Percentiles rank a stretch among this genome's conserved stretches.
These are phyloP conservation scores for Sugiyamaella xylanicola DNA, from an alignment of 1,139 yeast species.

Conservation along the genomic window DNA sequence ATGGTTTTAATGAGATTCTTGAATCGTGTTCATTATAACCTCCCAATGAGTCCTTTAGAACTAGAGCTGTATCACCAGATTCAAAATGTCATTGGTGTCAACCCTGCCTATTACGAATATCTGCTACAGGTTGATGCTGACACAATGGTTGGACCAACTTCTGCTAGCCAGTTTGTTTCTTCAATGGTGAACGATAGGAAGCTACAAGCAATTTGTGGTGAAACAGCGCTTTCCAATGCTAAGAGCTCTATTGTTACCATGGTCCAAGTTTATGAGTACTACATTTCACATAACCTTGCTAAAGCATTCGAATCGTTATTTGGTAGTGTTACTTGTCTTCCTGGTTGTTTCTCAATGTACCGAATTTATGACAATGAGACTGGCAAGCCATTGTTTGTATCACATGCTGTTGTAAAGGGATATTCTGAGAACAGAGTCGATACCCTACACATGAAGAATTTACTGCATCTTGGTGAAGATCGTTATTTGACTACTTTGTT, in stretches of 20 bases:
- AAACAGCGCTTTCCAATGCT: slow-evolving; percentile 46
- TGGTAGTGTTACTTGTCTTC: slow-evolving; percentile 49
- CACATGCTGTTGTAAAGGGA: slow-evolving; percentile 44
- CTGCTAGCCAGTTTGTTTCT: slow-evolving; percentile 44
- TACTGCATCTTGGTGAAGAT: slow-evolving; percentile 49
- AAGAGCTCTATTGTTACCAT: slow-evolving; percentile 46
- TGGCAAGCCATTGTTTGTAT: slow-evolving; percentile 46
- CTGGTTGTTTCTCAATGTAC: slow-evolving; percentile 48
- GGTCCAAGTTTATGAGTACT: slow-evolving; percentile 50
- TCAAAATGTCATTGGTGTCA: slow-evolving; percentile 48
- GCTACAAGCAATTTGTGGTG: slow-evolving; percentile 49
- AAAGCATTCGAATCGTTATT: slow-evolving; percentile 48
- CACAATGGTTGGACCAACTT: slow-evolving; percentile 45
- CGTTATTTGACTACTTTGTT: slow-evolving; percentile 47
- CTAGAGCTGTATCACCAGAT: slow-evolving; percentile 48
- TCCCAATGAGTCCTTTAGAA: slow-evolving; percentile 48
- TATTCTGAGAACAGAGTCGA: slow-evolving; percentile 46
- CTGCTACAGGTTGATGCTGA: slow-evolving; percentile 50
- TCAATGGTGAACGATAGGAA: slow-evolving; percentile 43
- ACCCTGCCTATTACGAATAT: slow-evolving; percentile 47
- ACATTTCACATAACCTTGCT: slow-evolving; percentile 47
- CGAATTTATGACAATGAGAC: slow-evolving; percentile 43
- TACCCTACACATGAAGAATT: slow-evolving; percentile 47
- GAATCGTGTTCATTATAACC: slow-evolving; percentile 46
- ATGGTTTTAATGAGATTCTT: slow-evolving; percentile 46